Evolutionary conservation across 306 rosid species (phyloP).

Genomic region (Bauhinia variegata): DNA sequence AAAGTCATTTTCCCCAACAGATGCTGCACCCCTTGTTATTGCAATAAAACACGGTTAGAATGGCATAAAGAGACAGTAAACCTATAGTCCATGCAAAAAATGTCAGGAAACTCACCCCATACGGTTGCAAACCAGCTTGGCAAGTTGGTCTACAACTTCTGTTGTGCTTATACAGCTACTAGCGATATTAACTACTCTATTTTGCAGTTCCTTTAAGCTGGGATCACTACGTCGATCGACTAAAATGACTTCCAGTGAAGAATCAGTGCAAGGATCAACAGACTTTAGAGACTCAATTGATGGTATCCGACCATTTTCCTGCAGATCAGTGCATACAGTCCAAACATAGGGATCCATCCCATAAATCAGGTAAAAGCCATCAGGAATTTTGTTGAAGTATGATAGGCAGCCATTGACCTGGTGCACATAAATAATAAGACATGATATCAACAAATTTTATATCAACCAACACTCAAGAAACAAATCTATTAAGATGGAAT

Average conservation of each 20-base stretch:
- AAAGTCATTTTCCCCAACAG: constrained; percentile 70
- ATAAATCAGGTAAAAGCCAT: constrained; percentile 85
- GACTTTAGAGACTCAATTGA: constrained; percentile 77
- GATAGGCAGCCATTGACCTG: constrained; percentile 98
- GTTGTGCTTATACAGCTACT: constrained; percentile 65
- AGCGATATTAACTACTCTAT: constrained; percentile 65
- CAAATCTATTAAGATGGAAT: constrained; percentile 28
- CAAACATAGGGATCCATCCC: constrained; percentile 95
- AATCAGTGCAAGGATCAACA: constrained; percentile 61
- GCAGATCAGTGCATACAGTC: constrained; percentile 85
- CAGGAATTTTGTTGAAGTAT: constrained; percentile 84
- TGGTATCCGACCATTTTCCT: constrained; percentile 89
- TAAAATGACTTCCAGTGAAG: constrained; percentile 81
- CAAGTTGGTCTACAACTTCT: constrained; percentile 92
- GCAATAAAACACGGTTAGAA: constrained; percentile 57
- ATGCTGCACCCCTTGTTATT: constrained; percentile 83
- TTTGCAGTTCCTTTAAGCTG: constrained; percentile 84
- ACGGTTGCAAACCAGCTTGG: constrained; percentile 81
- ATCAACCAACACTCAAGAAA: constrained; percentile 20
- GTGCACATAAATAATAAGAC: constrained; percentile 43
- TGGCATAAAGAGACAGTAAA: constrained; percentile 35
- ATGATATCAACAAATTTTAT: constrained; percentile 33
- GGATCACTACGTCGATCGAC: constrained; percentile 80
- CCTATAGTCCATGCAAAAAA: constrained; percentile 36
- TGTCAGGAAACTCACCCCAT: constrained; percentile 80